Evolutionary conservation across 805 yeast species (phyloP).

Genomic region (Candida sanyiensis): DNA sequence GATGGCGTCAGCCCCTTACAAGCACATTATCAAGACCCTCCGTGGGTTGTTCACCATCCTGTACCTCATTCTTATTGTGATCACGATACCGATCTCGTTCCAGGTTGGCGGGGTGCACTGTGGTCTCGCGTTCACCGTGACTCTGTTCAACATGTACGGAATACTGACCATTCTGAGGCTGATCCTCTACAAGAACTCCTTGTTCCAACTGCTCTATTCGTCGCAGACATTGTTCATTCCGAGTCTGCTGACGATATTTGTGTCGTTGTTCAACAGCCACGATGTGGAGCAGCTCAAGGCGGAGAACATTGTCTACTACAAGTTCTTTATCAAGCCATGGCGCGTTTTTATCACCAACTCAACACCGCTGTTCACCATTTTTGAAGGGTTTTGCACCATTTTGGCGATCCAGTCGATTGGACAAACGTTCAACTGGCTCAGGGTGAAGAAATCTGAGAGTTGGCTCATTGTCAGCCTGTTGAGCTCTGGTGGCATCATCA

Average conservation of each 20-base stretch:
- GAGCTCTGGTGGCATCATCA: constrained; percentile 66
- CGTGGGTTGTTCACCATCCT: constrained; percentile 42
- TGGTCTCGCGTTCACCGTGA: constrained; percentile 77
- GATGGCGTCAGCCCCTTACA: constrained; percentile 9
- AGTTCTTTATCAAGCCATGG: constrained; percentile 59
- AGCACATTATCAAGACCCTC: constrained; percentile 13
- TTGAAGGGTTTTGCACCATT: constrained; percentile 91
- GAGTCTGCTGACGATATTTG: constrained; percentile 63
- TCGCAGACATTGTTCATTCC: constrained; percentile 82
- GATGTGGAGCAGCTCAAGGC: constrained; percentile 20
- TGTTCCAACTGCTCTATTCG: constrained; percentile 52
- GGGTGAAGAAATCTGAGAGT: constrained; percentile 52
- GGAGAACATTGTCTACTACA: constrained; percentile 24
- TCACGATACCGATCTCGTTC: constrained; percentile 88
- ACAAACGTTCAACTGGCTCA: constrained; percentile 69
- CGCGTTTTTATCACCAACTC: constrained; percentile 62
- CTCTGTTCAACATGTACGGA: constrained; percentile 67
- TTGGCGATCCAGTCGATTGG: constrained; percentile 91
- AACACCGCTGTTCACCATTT: constrained; percentile 81
- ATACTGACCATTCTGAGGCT: constrained; percentile 68
- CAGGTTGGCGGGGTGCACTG: constrained; percentile 90
- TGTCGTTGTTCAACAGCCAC: constrained; percentile 45
- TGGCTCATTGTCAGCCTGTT: constrained; percentile 75
- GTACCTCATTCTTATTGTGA: constrained; percentile 61
- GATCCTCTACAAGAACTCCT: constrained; percentile 29